Percentiles rank a stretch among this genome's conserved stretches.
These are phyloP conservation scores for Apiospora arundinis DNA, from an alignment of 2,329 filamentous ascomycete species.

Conservation along the genomic window DNA sequence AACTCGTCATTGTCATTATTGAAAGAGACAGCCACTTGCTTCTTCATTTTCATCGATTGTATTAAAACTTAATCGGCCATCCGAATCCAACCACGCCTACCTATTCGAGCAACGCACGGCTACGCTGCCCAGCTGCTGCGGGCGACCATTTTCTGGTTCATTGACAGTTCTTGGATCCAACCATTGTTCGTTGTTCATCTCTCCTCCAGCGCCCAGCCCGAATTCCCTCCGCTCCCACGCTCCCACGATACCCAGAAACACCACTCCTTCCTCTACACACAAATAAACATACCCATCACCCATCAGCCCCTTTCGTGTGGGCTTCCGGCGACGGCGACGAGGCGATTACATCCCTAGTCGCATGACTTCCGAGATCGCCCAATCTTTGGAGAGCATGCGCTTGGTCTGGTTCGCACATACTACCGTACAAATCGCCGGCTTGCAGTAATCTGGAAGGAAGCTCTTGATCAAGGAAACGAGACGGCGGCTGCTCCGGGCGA, in stretches of 20 bases:
- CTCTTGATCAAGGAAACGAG: not conserved
- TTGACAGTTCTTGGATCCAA: constrained; percentile 11
- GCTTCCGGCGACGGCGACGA: constrained; percentile 22
- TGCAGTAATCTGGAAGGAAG: not conserved
- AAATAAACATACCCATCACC: not conserved
- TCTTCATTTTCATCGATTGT: constrained; percentile 3
- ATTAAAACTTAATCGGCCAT: constrained; percentile 9
- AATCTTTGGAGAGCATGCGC: constrained; percentile 26
- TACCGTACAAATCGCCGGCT: not conserved
- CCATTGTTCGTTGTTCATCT: constrained; percentile 19
- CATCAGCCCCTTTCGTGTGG: constrained; percentile 9
- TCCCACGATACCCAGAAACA: constrained; percentile 3
- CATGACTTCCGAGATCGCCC: constrained; percentile 24
- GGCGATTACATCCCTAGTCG: constrained; percentile 20
- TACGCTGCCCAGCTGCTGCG: not conserved
- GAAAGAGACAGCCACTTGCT: not conserved
- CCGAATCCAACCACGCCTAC: constrained; percentile 8
- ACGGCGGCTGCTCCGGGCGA: constrained; percentile 18
- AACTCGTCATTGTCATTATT: not conserved
- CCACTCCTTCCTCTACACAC: constrained; percentile 5
- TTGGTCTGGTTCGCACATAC: constrained; percentile 14
- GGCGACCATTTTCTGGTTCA: constrained; percentile 13
- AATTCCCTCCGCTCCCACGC: constrained; percentile 8
- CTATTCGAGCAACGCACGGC: constrained; percentile 6
- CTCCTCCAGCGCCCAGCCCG: constrained; percentile 13